These are phyloP conservation scores for Penicillium italicum DNA, from an alignment of 2,329 filamentous ascomycete genomes.

Conservation along the genomic window DNA sequence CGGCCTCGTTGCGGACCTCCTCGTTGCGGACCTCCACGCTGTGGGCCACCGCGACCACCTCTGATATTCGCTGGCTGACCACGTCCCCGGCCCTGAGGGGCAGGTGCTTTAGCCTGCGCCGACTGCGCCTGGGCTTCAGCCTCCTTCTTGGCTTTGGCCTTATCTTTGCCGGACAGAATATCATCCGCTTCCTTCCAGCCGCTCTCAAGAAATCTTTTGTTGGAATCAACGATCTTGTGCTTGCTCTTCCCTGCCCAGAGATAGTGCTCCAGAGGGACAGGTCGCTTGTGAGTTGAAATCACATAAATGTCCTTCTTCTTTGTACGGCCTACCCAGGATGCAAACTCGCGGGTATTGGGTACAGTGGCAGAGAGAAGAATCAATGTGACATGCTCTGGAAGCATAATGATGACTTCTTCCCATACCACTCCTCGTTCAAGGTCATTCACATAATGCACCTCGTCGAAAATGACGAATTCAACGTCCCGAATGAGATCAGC, in stretches of 20 bases:
- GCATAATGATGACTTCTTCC: slow-evolving; percentile 99
- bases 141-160: slow-evolving; percentile 57
- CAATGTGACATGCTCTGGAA: slow-evolving; percentile 92
- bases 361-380: slow-evolving; percentile 95
- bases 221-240: slow-evolving; percentile 88
- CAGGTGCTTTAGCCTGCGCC: slow-evolving; percentile 51
- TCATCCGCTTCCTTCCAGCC: slow-evolving; percentile 94
- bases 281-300: slow-evolving; percentile 93
- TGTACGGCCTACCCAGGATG: slow-evolving; percentile 94
- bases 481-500: slow-evolving; percentile 95
- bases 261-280: slow-evolving; percentile 92
- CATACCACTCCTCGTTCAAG: slow-evolving; percentile 93
- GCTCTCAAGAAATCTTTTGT: slow-evolving; percentile 85
- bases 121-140: slow-evolving; percentile 47
- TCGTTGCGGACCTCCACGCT: slow-evolving; percentile 24
- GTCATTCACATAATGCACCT: slow-evolving; percentile 98
- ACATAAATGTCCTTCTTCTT: slow-evolving; percentile 99
- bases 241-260: slow-evolving; percentile 92
- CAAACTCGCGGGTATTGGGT: slow-evolving; percentile 95
- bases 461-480: slow-evolving; percentile 98
- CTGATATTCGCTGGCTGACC: slow-evolving; percentile 46
- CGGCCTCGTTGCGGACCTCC: slow-evolving; percentile 41
- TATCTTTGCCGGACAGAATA: slow-evolving; percentile 76
- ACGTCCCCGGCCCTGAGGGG: slow-evolving; percentile 53
- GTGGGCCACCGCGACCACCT: slow-evolving; percentile 43